Conservation (phyloP, 2,329 filamentous ascomycete genomes). For the Catunica adiposa region DNA sequence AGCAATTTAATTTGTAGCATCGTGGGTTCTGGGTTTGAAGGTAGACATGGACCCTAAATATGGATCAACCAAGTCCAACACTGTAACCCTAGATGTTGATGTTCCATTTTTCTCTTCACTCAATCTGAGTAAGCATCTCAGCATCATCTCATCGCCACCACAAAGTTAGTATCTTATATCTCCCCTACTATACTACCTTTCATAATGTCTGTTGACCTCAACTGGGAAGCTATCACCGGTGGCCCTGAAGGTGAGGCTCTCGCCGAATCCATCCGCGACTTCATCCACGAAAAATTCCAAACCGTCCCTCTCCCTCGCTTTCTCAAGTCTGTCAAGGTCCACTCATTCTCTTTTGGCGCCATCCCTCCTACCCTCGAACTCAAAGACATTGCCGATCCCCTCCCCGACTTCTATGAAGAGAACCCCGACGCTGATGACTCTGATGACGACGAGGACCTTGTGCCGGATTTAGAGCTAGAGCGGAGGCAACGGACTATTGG, state of each 20-base stretch:
- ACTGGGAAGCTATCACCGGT: slow-evolving; percentile 83
- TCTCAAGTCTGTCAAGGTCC: slow-evolving; percentile 89
- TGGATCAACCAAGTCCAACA: background rate
- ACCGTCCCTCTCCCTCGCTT: slow-evolving; percentile 80
- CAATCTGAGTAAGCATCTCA: background rate
- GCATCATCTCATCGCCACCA: background rate
- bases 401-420: slow-evolving; percentile 91
- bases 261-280: slow-evolving; percentile 73
- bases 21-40: background rate
- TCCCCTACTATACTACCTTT: background rate
- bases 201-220: slow-evolving; percentile 88
- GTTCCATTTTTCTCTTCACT: background rate
- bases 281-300: slow-evolving; percentile 93
- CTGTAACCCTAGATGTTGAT: background rate
- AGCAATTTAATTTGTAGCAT: no score
- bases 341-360: slow-evolving; percentile 81
- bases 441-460: slow-evolving; percentile 23
- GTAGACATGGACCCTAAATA: background rate
- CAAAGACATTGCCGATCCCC: slow-evolving; percentile 90
- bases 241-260: slow-evolving; percentile 75
- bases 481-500: slow-evolving; percentile 14
- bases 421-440: slow-evolving; percentile 40
- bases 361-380: slow-evolving; percentile 74
- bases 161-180: background rate
- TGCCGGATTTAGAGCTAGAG: slow-evolving; percentile 12